These are phyloP conservation scores for Phytophthora cajani DNA, from an alignment of 352 stramenopile species.

Conservation along the genomic window DNA sequence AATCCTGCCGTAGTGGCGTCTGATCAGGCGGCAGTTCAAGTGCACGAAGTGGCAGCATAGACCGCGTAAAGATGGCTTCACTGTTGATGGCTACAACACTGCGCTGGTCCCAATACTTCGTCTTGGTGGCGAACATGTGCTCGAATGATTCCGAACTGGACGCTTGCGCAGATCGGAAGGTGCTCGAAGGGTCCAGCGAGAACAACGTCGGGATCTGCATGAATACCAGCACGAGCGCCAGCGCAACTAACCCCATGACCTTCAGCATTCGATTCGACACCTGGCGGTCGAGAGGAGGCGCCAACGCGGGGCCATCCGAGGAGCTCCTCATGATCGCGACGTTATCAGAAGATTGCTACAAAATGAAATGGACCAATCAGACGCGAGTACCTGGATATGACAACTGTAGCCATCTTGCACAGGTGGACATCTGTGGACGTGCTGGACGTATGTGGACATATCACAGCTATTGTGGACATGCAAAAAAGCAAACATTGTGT, in stretches of 20 bases:
- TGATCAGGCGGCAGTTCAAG: not conserved
- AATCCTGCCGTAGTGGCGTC: conserved; percentile 23
- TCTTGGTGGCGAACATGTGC: conserved; percentile 63
- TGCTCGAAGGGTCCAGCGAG: not conserved
- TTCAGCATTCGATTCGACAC: not conserved
- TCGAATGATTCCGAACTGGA: conserved; percentile 22
- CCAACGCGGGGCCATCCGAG: not conserved
- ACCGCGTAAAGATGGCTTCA: not conserved
- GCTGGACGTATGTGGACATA: not conserved
- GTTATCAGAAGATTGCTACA: conserved; percentile 18
- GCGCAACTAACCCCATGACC: conserved; percentile 8
- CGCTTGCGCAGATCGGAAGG: conserved; percentile 1
- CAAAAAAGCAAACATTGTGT: conserved; percentile 7
- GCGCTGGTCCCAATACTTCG: conserved; percentile 63
- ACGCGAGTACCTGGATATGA: conserved; percentile 1
- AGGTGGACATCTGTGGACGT: conserved; percentile 7
- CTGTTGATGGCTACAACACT: not conserved
- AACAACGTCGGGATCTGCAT: conserved; percentile 17
- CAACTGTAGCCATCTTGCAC: conserved; percentile 1
- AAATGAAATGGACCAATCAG: conserved; percentile 15
- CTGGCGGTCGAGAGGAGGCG: not conserved
- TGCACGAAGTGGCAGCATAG: conserved; percentile 20
- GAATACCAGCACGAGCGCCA: conserved; percentile 6
- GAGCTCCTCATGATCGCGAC: conserved; percentile 19
- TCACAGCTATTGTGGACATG: not conserved